Conservation (phyloP, 1,284 basidiomycete species). For the Puccinia polysora region DNA sequence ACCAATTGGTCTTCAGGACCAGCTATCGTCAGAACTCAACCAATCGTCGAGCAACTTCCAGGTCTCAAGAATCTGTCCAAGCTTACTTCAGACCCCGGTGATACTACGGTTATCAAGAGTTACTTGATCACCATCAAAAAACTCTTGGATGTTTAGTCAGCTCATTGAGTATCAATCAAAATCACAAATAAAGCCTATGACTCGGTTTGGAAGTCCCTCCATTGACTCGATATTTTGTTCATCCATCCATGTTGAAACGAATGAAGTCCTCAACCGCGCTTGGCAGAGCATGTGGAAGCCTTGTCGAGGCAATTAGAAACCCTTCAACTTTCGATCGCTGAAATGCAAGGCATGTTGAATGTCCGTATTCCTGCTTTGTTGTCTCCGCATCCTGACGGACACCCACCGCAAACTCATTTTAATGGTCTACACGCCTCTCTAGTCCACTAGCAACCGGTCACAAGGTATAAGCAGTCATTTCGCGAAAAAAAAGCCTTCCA, state of each 20-base stretch:
- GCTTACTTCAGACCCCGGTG: conserved; percentile 24
- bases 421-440: background rate
- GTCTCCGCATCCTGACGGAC: background rate
- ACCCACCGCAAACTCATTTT: conserved; percentile 20
- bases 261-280: conserved; percentile 37
- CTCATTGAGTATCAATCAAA: background rate
- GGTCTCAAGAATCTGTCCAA: conserved; percentile 9
- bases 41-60: conserved; percentile 7
- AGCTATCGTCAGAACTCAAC: conserved; percentile 5
- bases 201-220: too few species aligned
- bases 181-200: background rate
- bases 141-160: conserved; percentile 36
- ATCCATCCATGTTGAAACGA: background rate
- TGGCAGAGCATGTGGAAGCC: conserved; percentile 39
- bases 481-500: background rate
- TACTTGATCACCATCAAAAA: conserved; percentile 31
- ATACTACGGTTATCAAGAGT: conserved; percentile 18
- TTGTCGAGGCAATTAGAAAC: conserved; percentile 36
- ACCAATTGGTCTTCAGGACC: background rate
- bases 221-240: background rate
- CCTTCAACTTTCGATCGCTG: conserved; percentile 36
- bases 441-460: conserved; percentile 22
- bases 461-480: conserved; percentile 1
- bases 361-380: conserved; percentile 7
- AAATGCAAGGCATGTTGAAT: conserved; percentile 28